A percentile compares a stretch with the other conserved stretches of the same genome.
Evolutionary conservation across 2,329 filamentous ascomycete species (phyloP).

Genomic region (Capronia epimyces): DNA sequence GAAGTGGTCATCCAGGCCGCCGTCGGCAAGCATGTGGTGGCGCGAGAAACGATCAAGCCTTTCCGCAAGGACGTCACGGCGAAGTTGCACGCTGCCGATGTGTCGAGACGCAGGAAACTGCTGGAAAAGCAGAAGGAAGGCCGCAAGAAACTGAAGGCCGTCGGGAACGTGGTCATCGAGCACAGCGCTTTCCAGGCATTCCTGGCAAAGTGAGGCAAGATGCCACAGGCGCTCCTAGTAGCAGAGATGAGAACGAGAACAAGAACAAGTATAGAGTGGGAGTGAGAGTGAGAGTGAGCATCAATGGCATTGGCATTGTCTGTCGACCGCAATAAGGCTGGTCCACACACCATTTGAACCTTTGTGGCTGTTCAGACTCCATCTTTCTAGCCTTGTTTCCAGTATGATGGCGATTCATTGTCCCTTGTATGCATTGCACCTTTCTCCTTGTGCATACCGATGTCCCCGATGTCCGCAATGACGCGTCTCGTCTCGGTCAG

Average conservation of each 20-base stretch:
- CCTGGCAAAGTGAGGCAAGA: slow-evolving; percentile 64
- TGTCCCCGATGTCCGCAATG: too few species aligned
- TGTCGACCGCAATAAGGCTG: too few species aligned
- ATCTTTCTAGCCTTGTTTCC: not conserved
- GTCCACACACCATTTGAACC: too few species aligned
- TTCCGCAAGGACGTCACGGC: slow-evolving; percentile 92
- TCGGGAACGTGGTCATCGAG: slow-evolving; percentile 90
- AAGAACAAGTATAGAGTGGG: too few species aligned
- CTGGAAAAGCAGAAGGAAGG: slow-evolving; percentile 97
- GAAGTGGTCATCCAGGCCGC: slow-evolving; percentile 93
- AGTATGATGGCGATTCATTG: not conserved
- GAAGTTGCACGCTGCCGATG: slow-evolving; percentile 88
- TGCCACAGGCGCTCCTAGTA: not conserved
- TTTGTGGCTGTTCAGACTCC: not conserved
- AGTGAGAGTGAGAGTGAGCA: not conserved
- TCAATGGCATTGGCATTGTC: not conserved
- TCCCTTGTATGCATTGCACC: not conserved
- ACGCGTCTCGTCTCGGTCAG: too few species aligned
- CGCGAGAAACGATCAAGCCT: slow-evolving; percentile 90
- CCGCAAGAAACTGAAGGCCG: slow-evolving; percentile 70
- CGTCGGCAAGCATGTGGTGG: slow-evolving; percentile 74
- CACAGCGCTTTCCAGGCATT: slow-evolving; percentile 94
- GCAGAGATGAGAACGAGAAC: not conserved
- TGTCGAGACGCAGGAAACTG: slow-evolving; percentile 74
- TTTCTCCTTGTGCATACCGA: too few species aligned